These are phyloP conservation scores for Termitomyces sp. DNA, from an alignment of 768 basidiomycete genomes.

Conservation along the genomic window DNA sequence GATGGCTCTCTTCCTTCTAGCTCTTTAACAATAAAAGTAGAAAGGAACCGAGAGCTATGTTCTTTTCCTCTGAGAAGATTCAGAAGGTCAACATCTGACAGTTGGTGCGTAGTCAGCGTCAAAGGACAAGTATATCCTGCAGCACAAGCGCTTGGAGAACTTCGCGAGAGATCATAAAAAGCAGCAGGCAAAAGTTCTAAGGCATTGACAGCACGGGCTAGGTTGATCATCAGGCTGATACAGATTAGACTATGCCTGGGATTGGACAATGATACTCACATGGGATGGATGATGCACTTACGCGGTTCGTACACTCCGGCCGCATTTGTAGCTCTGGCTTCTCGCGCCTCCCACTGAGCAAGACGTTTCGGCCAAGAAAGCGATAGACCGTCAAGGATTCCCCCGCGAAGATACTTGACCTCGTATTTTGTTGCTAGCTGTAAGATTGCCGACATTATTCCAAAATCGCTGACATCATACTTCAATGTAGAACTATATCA, in stretches of 20 bases:
- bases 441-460: conserved; percentile 49
- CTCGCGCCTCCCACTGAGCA: conserved; percentile 60
- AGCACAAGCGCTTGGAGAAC: conserved; percentile 54
- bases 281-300: conserved; percentile 55
- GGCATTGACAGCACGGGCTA: conserved; percentile 53
- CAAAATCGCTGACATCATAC: conserved; percentile 45
- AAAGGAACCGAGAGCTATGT: conserved; percentile 66
- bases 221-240: conserved; percentile 56
- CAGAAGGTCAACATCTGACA: conserved; percentile 51
- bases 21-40: conserved; percentile 71
- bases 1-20: conserved; percentile 61
- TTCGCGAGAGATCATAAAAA: conserved; percentile 77
- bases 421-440: conserved; percentile 61
- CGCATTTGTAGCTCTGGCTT: conserved; percentile 45
- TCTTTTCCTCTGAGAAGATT: conserved; percentile 64
- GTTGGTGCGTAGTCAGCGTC: conserved; percentile 30
- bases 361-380: conserved; percentile 59
- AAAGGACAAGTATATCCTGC: conserved; percentile 39
- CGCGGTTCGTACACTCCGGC: conserved; percentile 55
- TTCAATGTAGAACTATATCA: conserved; percentile 37
- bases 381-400: conserved; percentile 48
- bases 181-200: conserved; percentile 64
- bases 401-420: conserved; percentile 50
- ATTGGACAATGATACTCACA: conserved; percentile 36
- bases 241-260: conserved; percentile 6